Conservation (phyloP, 768 basidiomycete species). For the Mycena polygramma region DNA sequence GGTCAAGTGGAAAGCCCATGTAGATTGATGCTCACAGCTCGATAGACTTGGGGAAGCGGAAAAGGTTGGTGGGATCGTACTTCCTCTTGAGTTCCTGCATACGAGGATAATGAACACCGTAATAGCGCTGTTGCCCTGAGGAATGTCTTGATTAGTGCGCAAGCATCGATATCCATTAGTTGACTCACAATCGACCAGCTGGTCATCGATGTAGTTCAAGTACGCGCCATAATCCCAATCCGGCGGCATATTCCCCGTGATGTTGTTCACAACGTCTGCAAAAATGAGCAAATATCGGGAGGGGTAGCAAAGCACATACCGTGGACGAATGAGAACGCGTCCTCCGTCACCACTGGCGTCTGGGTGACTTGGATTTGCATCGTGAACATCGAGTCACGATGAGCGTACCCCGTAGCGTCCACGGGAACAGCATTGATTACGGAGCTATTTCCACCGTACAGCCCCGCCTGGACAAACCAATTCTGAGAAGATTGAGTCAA, state of each 20-base stretch:
- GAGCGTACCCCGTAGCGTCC: slow-evolving; percentile 47
- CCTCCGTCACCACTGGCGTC: not conserved
- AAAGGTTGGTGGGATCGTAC: slow-evolving; percentile 10
- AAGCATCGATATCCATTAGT: not conserved
- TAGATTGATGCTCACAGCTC: not conserved
- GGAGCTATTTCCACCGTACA: slow-evolving; percentile 48
- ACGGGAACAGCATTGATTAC: slow-evolving; percentile 45
- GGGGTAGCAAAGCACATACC: not conserved
- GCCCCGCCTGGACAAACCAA: slow-evolving; percentile 45
- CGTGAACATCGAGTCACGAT: slow-evolving; percentile 47
- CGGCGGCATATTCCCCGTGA: not conserved
- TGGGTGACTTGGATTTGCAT: slow-evolving; percentile 47
- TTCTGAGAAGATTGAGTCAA: slow-evolving; percentile 12
- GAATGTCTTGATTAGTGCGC: not conserved
- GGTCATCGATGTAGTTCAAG: not conserved
- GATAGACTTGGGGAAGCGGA: slow-evolving; percentile 16
- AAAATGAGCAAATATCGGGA: not conserved
- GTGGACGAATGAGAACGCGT: not conserved
- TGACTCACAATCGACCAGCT: not conserved
- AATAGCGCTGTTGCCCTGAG: not conserved
- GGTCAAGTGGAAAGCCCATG: too few relatives aligned
- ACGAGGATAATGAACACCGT: not conserved
- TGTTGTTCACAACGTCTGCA: not conserved
- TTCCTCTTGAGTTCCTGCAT: slow-evolving; percentile 4
- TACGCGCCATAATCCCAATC: not conserved